A percentile compares a stretch with the other conserved stretches of the same genome.
Conservation (phyloP, 768 basidiomycete genomes). For the Phaeotremella skinneri region DNA sequence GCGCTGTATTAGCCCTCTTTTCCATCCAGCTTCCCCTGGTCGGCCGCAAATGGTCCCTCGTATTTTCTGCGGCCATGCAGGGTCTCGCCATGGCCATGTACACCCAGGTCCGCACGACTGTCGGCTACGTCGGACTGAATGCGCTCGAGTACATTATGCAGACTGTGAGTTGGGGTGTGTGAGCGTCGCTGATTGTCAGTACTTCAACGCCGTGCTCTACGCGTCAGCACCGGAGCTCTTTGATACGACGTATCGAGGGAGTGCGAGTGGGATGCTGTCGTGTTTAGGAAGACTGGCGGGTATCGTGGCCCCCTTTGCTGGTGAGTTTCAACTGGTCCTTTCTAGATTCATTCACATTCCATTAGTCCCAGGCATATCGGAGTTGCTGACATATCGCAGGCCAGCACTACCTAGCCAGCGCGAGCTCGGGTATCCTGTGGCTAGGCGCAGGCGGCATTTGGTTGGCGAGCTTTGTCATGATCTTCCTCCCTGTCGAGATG, state of each 20-base stretch:
- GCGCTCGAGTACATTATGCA: conserved; percentile 50
- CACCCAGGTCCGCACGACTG: conserved; percentile 44
- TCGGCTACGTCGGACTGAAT: conserved; percentile 47
- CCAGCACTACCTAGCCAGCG: conserved; percentile 23
- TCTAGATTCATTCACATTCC: not conserved
- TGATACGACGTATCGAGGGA: conserved; percentile 47
- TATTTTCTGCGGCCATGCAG: conserved; percentile 42
- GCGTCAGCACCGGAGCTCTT: conserved; percentile 50
- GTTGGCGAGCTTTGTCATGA: conserved; percentile 37
- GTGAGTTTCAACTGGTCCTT: conserved; percentile 9
- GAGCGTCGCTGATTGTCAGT: conserved; percentile 12
- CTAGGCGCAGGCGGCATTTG: conserved; percentile 46
- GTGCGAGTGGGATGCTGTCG: conserved; percentile 44
- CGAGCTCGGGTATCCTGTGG: conserved; percentile 44
- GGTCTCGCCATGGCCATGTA: conserved; percentile 49
- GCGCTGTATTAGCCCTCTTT: conserved; percentile 41
- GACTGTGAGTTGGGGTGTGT: conserved; percentile 29
- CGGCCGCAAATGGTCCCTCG: conserved; percentile 45
- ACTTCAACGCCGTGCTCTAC: conserved; percentile 52
- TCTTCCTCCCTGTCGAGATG: conserved; percentile 49
- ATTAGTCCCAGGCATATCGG: not conserved
- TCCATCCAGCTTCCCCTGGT: conserved; percentile 44
- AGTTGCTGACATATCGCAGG: not conserved
- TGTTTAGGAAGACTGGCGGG: conserved; percentile 44
- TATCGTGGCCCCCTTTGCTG: conserved; percentile 51